Percentiles rank a stretch among this genome's conserved stretches.
Evolutionary conservation across 805 yeast species (phyloP).

Genomic region (Wickerhamiella sergipiensis): DNA sequence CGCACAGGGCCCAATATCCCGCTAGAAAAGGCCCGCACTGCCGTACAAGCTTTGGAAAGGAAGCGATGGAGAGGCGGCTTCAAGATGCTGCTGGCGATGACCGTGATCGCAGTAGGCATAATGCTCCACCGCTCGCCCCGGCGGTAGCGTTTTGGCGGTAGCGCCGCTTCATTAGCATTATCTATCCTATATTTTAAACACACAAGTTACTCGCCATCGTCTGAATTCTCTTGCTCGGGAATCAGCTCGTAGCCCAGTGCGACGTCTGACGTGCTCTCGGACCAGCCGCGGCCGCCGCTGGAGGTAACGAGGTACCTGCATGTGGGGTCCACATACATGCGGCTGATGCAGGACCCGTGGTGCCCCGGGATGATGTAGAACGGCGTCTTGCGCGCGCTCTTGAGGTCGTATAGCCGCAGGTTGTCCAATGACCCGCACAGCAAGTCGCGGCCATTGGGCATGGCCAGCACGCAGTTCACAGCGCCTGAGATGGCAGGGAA

Average conservation of each 20-base stretch:
- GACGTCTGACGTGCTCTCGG: slow-evolving; percentile 72
- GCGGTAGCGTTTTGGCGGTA: not conserved
- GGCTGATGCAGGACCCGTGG: slow-evolving; percentile 80
- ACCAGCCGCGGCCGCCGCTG: slow-evolving; percentile 95
- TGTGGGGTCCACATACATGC: slow-evolving; percentile 69
- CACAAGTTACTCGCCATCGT: not conserved
- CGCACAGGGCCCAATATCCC: slow-evolving; percentile 11
- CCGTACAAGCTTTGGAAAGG: not conserved
- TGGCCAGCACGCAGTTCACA: slow-evolving; percentile 61
- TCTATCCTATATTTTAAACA: too few relatives aligned
- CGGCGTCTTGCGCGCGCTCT: slow-evolving; percentile 37
- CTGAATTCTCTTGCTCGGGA: slow-evolving; percentile 1
- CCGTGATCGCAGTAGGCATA: slow-evolving; percentile 7
- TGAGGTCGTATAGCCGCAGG: slow-evolving; percentile 69
- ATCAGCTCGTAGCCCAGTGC: slow-evolving; percentile 50
- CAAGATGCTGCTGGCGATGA: slow-evolving; percentile 8
- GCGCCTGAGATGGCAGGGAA: slow-evolving; percentile 88
- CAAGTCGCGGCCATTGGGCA: slow-evolving; percentile 70
- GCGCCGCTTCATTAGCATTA: too few relatives aligned
- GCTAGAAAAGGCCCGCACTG: not conserved
- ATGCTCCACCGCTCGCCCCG: not conserved
- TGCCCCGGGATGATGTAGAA: slow-evolving; percentile 91
- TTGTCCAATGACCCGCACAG: slow-evolving; percentile 87
- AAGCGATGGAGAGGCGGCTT: not conserved
- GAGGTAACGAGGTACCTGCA: slow-evolving; percentile 81